Evolutionary conservation across 2,329 filamentous ascomycete species (phyloP).

Genomic region (Ophiostoma pallidulum): DNA sequence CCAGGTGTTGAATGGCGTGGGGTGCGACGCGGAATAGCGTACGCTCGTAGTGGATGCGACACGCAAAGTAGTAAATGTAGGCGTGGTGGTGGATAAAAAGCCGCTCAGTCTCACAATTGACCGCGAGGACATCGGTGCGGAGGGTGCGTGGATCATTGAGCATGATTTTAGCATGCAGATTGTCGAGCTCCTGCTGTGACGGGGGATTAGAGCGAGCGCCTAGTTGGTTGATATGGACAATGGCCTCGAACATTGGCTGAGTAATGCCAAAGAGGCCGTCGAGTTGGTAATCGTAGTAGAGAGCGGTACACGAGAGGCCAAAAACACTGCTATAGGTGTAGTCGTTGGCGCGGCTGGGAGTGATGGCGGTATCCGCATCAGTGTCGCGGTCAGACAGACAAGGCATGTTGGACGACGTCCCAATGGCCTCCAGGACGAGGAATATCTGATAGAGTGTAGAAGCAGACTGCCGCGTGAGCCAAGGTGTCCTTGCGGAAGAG

Average conservation of each 20-base stretch:
- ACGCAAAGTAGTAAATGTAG: constrained; percentile 6
- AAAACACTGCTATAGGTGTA: constrained; percentile 2
- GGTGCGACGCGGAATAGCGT: neutral
- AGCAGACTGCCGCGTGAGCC: too few relatives aligned
- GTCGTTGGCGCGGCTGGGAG: neutral
- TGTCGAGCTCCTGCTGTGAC: constrained; percentile 2
- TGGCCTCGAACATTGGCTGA: constrained; percentile 5
- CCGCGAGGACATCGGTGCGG: neutral
- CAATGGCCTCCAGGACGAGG: too few relatives aligned
- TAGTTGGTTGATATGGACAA: constrained; percentile 8
- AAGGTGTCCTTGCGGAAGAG: too few relatives aligned
- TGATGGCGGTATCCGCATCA: too few relatives aligned
- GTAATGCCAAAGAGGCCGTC: constrained; percentile 5
- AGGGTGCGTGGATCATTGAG: constrained; percentile 5
- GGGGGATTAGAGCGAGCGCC: neutral
- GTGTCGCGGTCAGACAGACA: too few relatives aligned
- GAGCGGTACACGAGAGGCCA: neutral
- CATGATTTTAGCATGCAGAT: constrained; percentile 1
- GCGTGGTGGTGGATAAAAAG: constrained; percentile 4
- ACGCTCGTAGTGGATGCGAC: constrained; percentile 8
- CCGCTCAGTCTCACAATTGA: neutral
- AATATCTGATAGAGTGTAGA: too few relatives aligned
- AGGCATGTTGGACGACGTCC: too few relatives aligned
- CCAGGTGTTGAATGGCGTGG: neutral
- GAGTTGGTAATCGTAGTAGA: neutral